Percentiles rank a stretch among this genome's conserved stretches.
phyloP scores from a whole-genome alignment of 192 early-diverging fungal genomes.

The Backusella macrospora region DNA sequence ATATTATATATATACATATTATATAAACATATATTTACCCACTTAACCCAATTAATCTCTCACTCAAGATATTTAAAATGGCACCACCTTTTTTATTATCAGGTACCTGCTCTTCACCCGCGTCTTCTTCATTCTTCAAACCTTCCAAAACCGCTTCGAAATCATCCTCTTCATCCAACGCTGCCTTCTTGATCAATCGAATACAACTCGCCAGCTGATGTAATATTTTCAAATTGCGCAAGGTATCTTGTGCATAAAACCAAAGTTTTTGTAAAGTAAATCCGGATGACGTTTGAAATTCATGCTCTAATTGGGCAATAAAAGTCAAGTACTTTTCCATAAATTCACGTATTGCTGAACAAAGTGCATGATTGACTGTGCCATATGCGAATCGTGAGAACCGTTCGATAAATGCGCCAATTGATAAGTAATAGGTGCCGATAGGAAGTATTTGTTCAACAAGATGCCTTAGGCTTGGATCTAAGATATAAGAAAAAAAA shows the following conservation, averaged over 20 bases:
- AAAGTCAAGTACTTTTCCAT: constrained; percentile 83
- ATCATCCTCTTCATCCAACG: constrained; percentile 44
- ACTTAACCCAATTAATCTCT: constrained; percentile 65
- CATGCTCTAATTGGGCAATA: constrained; percentile 89
- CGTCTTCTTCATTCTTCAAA: constrained; percentile 39
- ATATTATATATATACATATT: neutral
- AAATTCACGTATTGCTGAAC: constrained; percentile 75
- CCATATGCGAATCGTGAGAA: constrained; percentile 82
- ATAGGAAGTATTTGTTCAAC: constrained; percentile 79
- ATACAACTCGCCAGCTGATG: constrained; percentile 50
- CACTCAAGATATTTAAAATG: constrained; percentile 74
- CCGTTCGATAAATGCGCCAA: constrained; percentile 77
- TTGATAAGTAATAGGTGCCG: constrained; percentile 70
- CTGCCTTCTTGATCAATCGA: constrained; percentile 32
- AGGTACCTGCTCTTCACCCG: constrained; percentile 49
- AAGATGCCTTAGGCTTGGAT: constrained; percentile 71
- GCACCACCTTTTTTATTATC: constrained; percentile 73
- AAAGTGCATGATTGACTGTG: constrained; percentile 87
- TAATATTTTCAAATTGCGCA: constrained; percentile 55
- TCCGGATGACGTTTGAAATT: constrained; percentile 63
- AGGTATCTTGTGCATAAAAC: constrained; percentile 85
- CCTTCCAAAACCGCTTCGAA: constrained; percentile 45
- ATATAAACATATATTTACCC: constrained; percentile 52
- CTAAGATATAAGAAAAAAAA: constrained; percentile 41
- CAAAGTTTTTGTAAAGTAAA: constrained; percentile 94